Base-by-base conservation (phyloP, 192 early-diverging fungal species). In the Gigaspora rosea region DNA sequence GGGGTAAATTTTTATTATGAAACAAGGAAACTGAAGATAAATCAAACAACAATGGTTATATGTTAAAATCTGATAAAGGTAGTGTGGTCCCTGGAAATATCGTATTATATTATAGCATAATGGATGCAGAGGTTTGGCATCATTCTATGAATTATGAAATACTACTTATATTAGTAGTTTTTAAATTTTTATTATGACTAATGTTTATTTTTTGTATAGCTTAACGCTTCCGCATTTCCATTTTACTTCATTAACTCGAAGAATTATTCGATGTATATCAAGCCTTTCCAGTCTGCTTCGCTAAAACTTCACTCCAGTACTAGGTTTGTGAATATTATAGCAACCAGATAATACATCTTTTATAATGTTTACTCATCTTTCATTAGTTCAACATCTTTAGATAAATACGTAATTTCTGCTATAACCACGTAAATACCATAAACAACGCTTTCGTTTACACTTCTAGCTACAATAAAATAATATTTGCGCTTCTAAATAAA, bases 71-170 rank as follows among this genome's bases (percentile, higher is more conserved):
- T 82, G 12, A 80, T 2, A 81, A 81, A 1, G 70, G 47, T 13
- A 62, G 62, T 41, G 78, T 89, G 8, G 81, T 85, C 15, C 20
- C 75, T 1, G 80, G 80, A 13, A 86, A 89, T 82, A 81, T 89
- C 22, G 75, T 73, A 7, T 71, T 89, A 10, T 83, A 79, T 16
- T 79, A 80, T 18, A 69, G 78, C 46, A 80, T 86, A 1, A 73
- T 80, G 66, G 79, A 80, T 1, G 84, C 81, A 2, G 54, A 88
- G 65, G 84, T n/a, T n/a, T n/a, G n/a, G n/a, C n/a, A n/a, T n/a
- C n/a, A n/a, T 85, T 33, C 82, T 79, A 86, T 87, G 85, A 70
- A 78, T 74, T 20, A 0, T 27, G 4, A 61, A 68, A 10, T 50
- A n/a, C 15, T n/a, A n/a, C 48, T 35, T 52, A 65, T 36, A 46